phyloP scores from a whole-genome alignment of 371 early-diverging fungal species.

The Saksenaea oblongispora region DNA sequence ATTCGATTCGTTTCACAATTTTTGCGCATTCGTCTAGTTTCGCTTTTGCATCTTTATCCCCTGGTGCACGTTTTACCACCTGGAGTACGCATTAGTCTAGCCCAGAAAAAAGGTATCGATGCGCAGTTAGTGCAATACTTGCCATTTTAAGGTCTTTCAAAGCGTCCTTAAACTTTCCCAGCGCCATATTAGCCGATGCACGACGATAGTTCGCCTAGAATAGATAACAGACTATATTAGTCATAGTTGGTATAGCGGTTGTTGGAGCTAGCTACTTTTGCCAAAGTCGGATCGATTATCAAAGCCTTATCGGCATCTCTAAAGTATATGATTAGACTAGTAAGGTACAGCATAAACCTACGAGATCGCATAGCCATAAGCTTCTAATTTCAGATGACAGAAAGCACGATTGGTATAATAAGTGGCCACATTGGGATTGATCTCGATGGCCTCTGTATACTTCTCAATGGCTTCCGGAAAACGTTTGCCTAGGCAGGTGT shows the following conservation, averaged over 20 bases:
- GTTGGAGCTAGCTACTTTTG: conserved; percentile 61
- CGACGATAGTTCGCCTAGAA: conserved; percentile 83
- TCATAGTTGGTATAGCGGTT: not conserved
- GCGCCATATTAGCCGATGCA: conserved; percentile 85
- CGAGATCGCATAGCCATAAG: conserved; percentile 88
- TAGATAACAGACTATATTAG: not conserved
- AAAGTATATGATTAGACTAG: conserved; percentile 7
- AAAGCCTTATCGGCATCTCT: conserved; percentile 89
- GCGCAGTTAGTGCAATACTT: not conserved
- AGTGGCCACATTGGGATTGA: conserved; percentile 81
- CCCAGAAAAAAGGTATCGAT: not conserved
- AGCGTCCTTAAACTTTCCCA: conserved; percentile 83
- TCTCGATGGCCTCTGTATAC: conserved; percentile 82
- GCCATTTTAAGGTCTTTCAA: conserved; percentile 83
- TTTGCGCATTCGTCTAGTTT: conserved; percentile 86
- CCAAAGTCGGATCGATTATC: conserved; percentile 77
- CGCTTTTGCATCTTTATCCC: conserved; percentile 67
- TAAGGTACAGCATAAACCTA: conserved; percentile 30
- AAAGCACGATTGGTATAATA: conserved; percentile 94
- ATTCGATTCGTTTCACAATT: conserved; percentile 81
- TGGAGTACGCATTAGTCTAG: not conserved
- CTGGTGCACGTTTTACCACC: conserved; percentile 67
- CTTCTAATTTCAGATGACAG: conserved; percentile 85
- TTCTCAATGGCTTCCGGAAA: conserved; percentile 83
- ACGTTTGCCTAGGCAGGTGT: conserved; percentile 54